Base-by-base conservation (phyloP, 2,329 filamentous ascomycete genomes). In the Chaetomium olivaceum region DNA sequence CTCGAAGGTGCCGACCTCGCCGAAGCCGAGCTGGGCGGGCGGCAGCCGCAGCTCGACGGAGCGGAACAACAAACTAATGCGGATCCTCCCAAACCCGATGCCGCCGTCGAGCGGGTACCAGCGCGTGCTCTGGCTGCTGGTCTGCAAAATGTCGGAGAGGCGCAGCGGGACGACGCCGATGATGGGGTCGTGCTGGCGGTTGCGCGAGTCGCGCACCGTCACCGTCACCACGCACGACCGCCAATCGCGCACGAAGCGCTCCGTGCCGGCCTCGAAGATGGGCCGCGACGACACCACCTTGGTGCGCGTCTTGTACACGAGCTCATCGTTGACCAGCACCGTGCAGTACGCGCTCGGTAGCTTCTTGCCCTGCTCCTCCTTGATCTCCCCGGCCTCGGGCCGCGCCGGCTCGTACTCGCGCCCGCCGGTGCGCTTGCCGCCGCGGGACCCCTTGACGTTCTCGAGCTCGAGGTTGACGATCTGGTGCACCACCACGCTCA, bases 31-130 rank as follows among this genome's bases (percentile, higher is more conserved):
- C 77, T 97, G 90, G 50, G 88, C 81, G 0, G 91, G 91, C n/a
- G 93, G 93, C 1, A 98, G 82, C 55, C 88, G 88, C 61, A 94
- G 90, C 76, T 97, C 93, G 52, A 97, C 87, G 31, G 91, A 93
- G 31, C 94, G 89, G 85, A 97, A 97, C 3, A 98, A 84, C 3
- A 98, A 78, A 0, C 92, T 96, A 70, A 99, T 90, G 50, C 93
- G 89, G 66, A 96, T 85, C 8, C 94, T 90, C 48, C 95, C 95
- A 70, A 95, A 98, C 0, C 95, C 91, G 68, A 98, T 89, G 12
- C 95, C 95, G 25, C 94, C 95, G 74, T 97, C 93, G 0, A 99
- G 84, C n/a, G 95, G 94, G 76, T 97, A 98, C 93, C 93, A 97
- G 66, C 93, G 83, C 2, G 93, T 96, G 62, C 89, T 81, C 76